Evolutionary conservation across 441 rosid species (phyloP), one percentile per base, ranked within the genome.

Genomic region (Bruguiera hainesii): DNA sequence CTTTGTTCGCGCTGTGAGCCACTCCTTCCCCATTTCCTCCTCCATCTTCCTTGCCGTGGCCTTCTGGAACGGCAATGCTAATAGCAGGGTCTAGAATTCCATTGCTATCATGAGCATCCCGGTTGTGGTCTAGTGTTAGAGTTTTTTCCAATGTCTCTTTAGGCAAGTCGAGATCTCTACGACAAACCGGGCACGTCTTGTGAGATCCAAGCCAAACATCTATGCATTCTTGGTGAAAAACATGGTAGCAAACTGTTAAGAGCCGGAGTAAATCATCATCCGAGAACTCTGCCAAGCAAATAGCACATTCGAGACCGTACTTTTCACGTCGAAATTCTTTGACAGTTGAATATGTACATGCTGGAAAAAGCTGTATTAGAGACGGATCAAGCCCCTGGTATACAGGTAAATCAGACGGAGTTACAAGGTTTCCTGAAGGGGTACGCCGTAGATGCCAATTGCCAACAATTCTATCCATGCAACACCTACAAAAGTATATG

Each of bases 151-250:
- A 20, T 10, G 70, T 61, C 65, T 74, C 77, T 23, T 63, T 79
- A 11, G 84, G 83, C 51, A 83, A 74, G 61, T 88, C 94, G 2
- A 94, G 81, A 33, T 87, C 81, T n/a, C 81, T 75, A 1, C 97
- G 96, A 72, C 98, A 94, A 56, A 94, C 92, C 0, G 97, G 99
- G 10, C 99, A 94, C 2, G 97, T 88, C 69, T 84, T 89, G 75
- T 89, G 85, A 3, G 88, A 81, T 2, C 71, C 75, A 15, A 94
- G 88, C 99, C 98, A 94, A 0, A 76, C 84, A 53, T 94, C 99
- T 16, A 94, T 87, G 63, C 98, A 94, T 58, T 88, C 93, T 79
- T 78, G 83, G 58, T 91, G 98, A 53, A 88, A 91, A 39, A 88
- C 89, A 73, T 94, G 97, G 78, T 75, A 85, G 79, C 97, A 94